Evolutionary conservation across 352 stramenopile species (phyloP).

Genomic region (Phytopythium boreale): DNA sequence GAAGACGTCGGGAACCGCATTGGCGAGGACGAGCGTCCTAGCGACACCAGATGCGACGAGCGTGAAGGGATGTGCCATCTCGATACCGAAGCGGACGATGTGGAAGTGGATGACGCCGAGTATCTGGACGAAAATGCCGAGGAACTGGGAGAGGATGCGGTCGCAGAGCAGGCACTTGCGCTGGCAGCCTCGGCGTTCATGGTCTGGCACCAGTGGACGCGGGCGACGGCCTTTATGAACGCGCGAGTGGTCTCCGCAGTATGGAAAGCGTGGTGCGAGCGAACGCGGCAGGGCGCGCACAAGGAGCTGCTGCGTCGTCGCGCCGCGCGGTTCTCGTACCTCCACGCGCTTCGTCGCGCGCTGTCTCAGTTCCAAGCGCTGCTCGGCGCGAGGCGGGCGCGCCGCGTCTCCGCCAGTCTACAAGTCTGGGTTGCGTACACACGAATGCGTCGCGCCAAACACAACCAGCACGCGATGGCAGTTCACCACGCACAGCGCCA

Average conservation of each 20-base stretch:
- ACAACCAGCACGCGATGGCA: not conserved
- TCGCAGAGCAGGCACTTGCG: not conserved
- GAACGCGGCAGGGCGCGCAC: constrained; percentile 13
- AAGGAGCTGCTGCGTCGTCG: constrained; percentile 21
- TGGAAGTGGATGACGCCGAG: not conserved
- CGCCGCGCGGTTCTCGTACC: constrained; percentile 27
- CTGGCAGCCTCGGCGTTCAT: not conserved
- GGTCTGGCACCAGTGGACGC: not conserved
- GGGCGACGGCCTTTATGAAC: not conserved
- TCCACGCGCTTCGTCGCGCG: constrained; percentile 15
- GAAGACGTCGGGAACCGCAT: not conserved
- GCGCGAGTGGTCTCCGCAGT: constrained; percentile 13
- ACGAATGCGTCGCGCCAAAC: not conserved
- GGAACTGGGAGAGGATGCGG: not conserved
- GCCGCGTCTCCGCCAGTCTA: constrained; percentile 11
- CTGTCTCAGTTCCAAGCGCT: constrained; percentile 16
- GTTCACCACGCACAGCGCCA: constrained; percentile 15
- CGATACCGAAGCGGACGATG: not conserved
- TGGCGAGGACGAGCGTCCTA: not conserved
- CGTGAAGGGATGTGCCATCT: not conserved
- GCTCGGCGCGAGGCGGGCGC: constrained; percentile 11
- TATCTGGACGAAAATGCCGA: not conserved
- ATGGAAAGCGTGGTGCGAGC: constrained; percentile 21
- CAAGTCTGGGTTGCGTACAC: constrained; percentile 14
- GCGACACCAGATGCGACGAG: not conserved